These are phyloP conservation scores for Artomyces pyxidatus DNA, from an alignment of 768 basidiomycete genomes.

Conservation along the genomic window DNA sequence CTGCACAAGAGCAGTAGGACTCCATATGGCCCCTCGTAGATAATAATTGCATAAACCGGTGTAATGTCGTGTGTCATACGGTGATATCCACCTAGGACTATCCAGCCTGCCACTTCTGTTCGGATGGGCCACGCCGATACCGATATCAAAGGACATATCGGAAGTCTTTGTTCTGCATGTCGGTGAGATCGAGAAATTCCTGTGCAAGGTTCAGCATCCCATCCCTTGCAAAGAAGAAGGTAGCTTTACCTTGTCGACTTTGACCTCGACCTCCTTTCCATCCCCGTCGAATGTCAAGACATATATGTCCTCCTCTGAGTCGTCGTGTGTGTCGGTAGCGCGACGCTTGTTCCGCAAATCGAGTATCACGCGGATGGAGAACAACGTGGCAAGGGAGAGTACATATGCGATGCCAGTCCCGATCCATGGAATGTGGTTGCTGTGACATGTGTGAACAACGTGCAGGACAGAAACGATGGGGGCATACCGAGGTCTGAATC, in stretches of 20 bases:
- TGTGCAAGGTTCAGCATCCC: no score
- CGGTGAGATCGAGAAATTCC: no score
- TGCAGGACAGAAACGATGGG: not conserved
- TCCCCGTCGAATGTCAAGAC: constrained; percentile 44
- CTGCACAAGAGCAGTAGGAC: no score
- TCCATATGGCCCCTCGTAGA: no score
- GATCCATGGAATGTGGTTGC: constrained; percentile 71
- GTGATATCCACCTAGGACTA: no score
- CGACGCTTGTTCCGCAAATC: constrained; percentile 55
- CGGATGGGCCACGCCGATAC: no score
- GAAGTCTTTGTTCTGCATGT: no score
- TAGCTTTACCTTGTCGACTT: constrained; percentile 71
- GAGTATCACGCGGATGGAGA: constrained; percentile 46
- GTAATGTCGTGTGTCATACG: no score
- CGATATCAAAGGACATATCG: no score
- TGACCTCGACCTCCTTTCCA: constrained; percentile 44
- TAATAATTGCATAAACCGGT: no score
- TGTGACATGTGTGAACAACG: constrained; percentile 19
- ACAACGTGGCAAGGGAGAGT: constrained; percentile 38
- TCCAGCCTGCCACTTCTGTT: no score
- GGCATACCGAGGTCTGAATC: constrained; percentile 55
- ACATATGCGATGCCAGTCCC: constrained; percentile 62
- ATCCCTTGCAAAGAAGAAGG: no score
- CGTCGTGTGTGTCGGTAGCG: constrained; percentile 46
- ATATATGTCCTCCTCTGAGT: constrained; percentile 54